phyloP scores from a whole-genome alignment of 2,329 filamentous ascomycete species.

The Phialophora expanda region DNA sequence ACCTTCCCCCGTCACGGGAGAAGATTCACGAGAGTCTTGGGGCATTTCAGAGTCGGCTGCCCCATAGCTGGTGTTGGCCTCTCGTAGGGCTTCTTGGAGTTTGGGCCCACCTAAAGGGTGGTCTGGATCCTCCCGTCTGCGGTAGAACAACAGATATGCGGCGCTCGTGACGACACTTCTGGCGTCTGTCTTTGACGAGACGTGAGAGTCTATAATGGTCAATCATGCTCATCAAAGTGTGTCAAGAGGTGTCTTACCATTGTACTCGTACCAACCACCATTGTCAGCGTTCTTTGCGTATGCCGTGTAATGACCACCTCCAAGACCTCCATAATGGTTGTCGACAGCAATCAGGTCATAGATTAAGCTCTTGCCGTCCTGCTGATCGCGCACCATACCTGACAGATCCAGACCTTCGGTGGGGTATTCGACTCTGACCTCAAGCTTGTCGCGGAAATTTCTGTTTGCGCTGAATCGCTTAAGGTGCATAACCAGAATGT shows the following conservation, averaged over 20 bases:
- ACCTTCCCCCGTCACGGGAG: slow-evolving; percentile 74
- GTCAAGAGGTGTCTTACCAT: slow-evolving; percentile 66
- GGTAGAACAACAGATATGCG: slow-evolving; percentile 95
- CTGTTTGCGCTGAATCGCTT: slow-evolving; percentile 92
- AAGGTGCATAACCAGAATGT: slow-evolving; percentile 91
- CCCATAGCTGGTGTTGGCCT: slow-evolving; percentile 55
- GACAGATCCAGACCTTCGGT: slow-evolving; percentile 84
- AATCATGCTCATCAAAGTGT: not conserved
- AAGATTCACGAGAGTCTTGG: slow-evolving; percentile 51
- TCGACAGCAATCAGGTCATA: slow-evolving; percentile 97
- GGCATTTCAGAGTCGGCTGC: slow-evolving; percentile 56
- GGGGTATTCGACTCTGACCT: slow-evolving; percentile 89
- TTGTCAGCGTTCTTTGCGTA: slow-evolving; percentile 92
- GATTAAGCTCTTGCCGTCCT: slow-evolving; percentile 78
- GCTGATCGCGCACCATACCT: slow-evolving; percentile 76
- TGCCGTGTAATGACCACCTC: slow-evolving; percentile 95
- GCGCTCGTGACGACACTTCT: slow-evolving; percentile 71
- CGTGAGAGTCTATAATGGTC: slow-evolving; percentile 69
- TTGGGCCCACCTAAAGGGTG: slow-evolving; percentile 77
- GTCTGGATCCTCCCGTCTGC: slow-evolving; percentile 69
- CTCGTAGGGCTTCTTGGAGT: slow-evolving; percentile 73
- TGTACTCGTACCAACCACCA: slow-evolving; percentile 92
- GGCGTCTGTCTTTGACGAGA: slow-evolving; percentile 65
- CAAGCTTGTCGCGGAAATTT: slow-evolving; percentile 85
- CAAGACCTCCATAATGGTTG: slow-evolving; percentile 91